phyloP scores from a whole-genome alignment of 140 eudicot genomes.

The Erigeron philadelphicus region DNA sequence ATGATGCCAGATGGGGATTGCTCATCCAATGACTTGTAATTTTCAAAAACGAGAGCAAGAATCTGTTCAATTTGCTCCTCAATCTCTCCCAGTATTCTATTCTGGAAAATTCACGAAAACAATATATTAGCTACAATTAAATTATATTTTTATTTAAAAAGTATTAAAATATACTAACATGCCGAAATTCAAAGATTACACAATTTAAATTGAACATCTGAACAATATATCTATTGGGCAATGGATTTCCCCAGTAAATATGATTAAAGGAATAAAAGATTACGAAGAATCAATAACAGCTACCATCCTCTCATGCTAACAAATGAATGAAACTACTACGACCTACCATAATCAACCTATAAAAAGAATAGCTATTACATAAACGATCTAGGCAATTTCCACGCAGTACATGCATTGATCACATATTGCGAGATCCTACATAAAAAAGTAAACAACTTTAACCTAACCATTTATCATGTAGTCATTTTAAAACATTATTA shows the following conservation, averaged over 20 bases:
- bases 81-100: conserved; percentile 70
- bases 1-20: conserved; percentile 58
- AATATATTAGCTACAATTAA: conserved; percentile 6
- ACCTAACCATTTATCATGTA: too few species aligned
- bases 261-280: too few species aligned
- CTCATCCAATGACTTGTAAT: conserved; percentile 75
- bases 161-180: background rate
- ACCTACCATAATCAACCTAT: too few species aligned
- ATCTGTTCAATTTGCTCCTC: conserved; percentile 68
- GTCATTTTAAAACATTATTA: too few species aligned
- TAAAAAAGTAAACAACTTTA: too few species aligned
- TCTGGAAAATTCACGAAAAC: conserved; percentile 48
- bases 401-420: too few species aligned
- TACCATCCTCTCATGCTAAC: too few species aligned
- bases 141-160: conserved; percentile 1
- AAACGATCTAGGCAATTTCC: too few species aligned
- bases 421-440: too few species aligned
- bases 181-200: background rate
- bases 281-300: too few species aligned
- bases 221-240: background rate
- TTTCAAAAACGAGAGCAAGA: conserved; percentile 62
- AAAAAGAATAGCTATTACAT: too few species aligned
- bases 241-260: background rate
- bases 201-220: background rate
- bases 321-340: too few species aligned